These are phyloP conservation scores for Amylocystis lapponica DNA, from an alignment of 768 basidiomycete genomes.

Conservation along the genomic window DNA sequence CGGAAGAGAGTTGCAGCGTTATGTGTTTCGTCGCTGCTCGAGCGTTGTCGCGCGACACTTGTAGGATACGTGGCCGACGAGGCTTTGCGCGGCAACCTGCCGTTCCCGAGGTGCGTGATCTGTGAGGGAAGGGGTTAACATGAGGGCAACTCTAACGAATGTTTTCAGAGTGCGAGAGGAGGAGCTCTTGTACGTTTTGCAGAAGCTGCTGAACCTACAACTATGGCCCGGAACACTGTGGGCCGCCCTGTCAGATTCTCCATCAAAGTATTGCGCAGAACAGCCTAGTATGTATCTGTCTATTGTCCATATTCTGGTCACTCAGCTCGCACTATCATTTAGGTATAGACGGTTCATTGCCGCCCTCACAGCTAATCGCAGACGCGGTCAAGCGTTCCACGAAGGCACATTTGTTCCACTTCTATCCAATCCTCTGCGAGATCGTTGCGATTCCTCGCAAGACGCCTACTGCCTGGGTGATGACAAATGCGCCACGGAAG, in stretches of 20 bases:
- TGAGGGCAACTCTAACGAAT: not conserved
- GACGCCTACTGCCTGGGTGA: constrained; percentile 64
- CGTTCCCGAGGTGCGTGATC: constrained; percentile 69
- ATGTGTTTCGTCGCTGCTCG: constrained; percentile 64
- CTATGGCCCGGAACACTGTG: constrained; percentile 74
- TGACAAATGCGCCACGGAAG: constrained; percentile 14
- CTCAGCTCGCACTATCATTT: not conserved
- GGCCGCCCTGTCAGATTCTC: constrained; percentile 67
- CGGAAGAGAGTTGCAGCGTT: constrained; percentile 69
- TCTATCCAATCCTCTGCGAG: constrained; percentile 75
- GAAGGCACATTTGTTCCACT: constrained; percentile 83
- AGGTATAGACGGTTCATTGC: constrained; percentile 39
- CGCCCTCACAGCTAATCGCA: constrained; percentile 52
- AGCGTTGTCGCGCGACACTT: constrained; percentile 66
- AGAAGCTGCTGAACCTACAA: constrained; percentile 65
- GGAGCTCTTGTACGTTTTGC: constrained; percentile 79
- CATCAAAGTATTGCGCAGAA: constrained; percentile 44
- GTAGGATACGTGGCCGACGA: constrained; percentile 80
- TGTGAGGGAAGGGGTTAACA: not conserved
- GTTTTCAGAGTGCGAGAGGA: constrained; percentile 77
- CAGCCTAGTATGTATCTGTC: constrained; percentile 48
- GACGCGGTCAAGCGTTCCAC: constrained; percentile 72
- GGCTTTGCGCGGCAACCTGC: constrained; percentile 76
- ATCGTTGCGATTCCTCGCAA: constrained; percentile 68
- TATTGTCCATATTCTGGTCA: constrained; percentile 1